Evolutionary conservation across 2,329 filamentous ascomycete genomes (phyloP), one percentile per base, ranked within the genome.

Genomic region (Colletotrichum ledebouriae): DNA sequence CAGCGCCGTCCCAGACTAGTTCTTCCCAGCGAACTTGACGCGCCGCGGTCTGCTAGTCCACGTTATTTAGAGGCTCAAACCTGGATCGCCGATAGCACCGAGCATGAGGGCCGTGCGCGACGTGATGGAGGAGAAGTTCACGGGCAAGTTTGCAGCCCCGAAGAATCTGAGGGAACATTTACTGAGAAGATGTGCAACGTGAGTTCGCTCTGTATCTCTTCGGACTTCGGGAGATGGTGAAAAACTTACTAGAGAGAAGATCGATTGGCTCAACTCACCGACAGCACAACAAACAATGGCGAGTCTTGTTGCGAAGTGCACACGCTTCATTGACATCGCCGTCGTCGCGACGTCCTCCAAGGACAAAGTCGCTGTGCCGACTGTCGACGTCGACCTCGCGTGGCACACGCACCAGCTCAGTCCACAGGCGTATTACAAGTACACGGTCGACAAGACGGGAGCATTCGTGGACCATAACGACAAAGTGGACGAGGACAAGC

Each of bases 401-500:
- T 93, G 90, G 90, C 92, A 94, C 75, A 93, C 91, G 0, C 91
- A 94, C 75, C 90, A 93, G 75, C 85, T 93, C 3, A 85, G 81
- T 12, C 89, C 91, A 0, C 73, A 75, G 3, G 73, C 78, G n/a
- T 94, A 94, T 79, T 88, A 86, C 73, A 69, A 74, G 15, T 89
- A 85, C 76, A 89, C 86, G 9, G 73, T 83, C 4, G 53, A 59
- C 1, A 75, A 77, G 41, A 85, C 83, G 3, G 64, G 64, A 2
- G 85, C 83, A 50, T 92, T 93, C 74, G 85, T 94, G 73, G 89
- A 94, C 75, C 93, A 97, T 74, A 91, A 96, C 77, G 93, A 97
- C 81, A 95, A 95, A 78, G 88, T 97, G 34, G 88, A 90, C 53
- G 90, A 94, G 73, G 81, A 81, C 12, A 85, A 83, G 55, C 84